phyloP scores from a whole-genome alignment of 164 flowering plant genomes.

The Kalanchoe fedtschenkoi region DNA sequence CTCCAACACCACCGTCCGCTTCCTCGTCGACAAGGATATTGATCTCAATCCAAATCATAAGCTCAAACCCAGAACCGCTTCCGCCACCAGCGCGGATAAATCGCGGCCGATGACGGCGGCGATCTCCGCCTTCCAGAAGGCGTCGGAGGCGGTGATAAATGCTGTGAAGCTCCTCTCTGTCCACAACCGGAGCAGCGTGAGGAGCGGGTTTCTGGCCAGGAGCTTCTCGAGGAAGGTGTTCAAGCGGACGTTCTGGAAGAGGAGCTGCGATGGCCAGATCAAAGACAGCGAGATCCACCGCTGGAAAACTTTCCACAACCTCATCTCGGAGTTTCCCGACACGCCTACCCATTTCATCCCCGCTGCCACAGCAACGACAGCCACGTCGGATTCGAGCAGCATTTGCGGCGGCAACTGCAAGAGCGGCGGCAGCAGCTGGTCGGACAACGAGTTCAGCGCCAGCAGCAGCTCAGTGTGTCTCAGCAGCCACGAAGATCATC shows the following conservation, averaged over 20 bases:
- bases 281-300: slow-evolving; percentile 18
- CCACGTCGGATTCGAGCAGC: not conserved
- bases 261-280: not conserved
- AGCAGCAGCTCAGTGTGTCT: no score
- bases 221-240: slow-evolving; percentile 34
- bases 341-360: slow-evolving; percentile 21
- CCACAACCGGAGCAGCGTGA: slow-evolving; percentile 17
- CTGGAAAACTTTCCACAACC: slow-evolving; percentile 34
- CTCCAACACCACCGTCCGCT: slow-evolving; percentile 28
- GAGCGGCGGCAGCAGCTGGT: slow-evolving; percentile 32
- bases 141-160: slow-evolving; percentile 37
- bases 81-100: slow-evolving; percentile 11
- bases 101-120: slow-evolving; percentile 17
- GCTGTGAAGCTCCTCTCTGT: slow-evolving; percentile 44
- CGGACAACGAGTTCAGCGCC: no score
- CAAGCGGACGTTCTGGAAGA: slow-evolving; percentile 35
- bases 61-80: slow-evolving; percentile 1
- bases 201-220: slow-evolving; percentile 19
- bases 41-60: slow-evolving; percentile 27
- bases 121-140: slow-evolving; percentile 40
- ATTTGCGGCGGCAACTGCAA: slow-evolving; percentile 6
- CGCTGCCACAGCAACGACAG: slow-evolving; percentile 2
- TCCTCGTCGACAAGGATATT: slow-evolving; percentile 19
- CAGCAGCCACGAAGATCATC: no score
- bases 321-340: slow-evolving; percentile 15